Evolutionary conservation across 768 basidiomycete genomes (phyloP).

Genomic region (Lanmaoa rubissima): DNA sequence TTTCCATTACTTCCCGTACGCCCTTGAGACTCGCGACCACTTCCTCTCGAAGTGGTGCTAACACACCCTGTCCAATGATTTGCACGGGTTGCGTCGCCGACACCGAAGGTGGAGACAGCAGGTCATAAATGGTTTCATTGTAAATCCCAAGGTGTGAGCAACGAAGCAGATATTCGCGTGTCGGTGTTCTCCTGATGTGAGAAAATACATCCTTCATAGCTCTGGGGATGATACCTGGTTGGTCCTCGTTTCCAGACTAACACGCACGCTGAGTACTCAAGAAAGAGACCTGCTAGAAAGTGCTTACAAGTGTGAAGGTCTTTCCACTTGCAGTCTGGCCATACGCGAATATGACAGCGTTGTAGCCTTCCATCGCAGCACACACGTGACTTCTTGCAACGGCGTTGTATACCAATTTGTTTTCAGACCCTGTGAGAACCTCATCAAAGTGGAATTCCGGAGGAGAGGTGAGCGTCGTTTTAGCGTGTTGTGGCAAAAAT

Average conservation of each 20-base stretch:
- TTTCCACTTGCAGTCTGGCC: conserved; percentile 86
- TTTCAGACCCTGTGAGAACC: conserved; percentile 74
- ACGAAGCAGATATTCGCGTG: conserved; percentile 88
- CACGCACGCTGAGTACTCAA: conserved; percentile 16
- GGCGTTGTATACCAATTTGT: conserved; percentile 74
- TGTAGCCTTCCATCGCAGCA: conserved; percentile 96
- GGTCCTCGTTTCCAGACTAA: conserved; percentile 70
- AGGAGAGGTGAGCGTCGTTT: conserved; percentile 37
- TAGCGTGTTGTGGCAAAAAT: conserved; percentile 56
- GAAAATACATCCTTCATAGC: conserved; percentile 91
- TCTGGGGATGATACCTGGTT: conserved; percentile 93
- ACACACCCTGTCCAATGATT: conserved; percentile 66
- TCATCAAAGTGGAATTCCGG: conserved; percentile 70
- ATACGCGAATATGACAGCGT: conserved; percentile 93
- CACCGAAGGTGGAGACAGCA: conserved; percentile 70
- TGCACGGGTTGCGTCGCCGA: conserved; percentile 61
- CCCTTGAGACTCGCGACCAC: conserved; percentile 89
- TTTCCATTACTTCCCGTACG: conserved; percentile 78
- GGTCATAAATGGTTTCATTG: conserved; percentile 85
- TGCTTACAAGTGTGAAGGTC: conserved; percentile 60
- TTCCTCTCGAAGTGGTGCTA: conserved; percentile 83
- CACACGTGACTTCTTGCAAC: conserved; percentile 77
- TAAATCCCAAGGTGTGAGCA: conserved; percentile 98
- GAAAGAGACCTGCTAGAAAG: conserved; percentile 29
- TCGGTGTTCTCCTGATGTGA: conserved; percentile 72